Base-by-base conservation (phyloP, 331 rosid genomes). In the Cydonia oblonga region DNA sequence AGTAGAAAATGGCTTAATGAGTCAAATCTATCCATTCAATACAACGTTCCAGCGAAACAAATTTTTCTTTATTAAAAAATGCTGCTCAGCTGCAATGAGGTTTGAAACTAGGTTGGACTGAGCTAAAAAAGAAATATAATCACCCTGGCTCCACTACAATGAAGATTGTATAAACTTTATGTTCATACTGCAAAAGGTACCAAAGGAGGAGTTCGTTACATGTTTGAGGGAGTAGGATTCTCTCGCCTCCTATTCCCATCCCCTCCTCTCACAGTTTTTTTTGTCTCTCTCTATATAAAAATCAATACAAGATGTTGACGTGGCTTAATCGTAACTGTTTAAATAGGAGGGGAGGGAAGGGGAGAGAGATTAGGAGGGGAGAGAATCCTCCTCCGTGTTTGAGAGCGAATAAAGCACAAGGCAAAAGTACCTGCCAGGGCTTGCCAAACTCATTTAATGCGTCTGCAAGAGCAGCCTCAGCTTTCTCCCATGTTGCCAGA, bases 391-490 rank as follows among this genome's bases (percentile, higher is more conserved):
- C 42, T 9, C 42, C 42, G 9, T 38, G 42, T 38, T 38, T 38
- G 42, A 38, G 42, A 9, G 46, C 46, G 1, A 40, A 1, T 40
- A 40, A 40, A 40, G 46, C 46, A 40, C 15, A 38, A 74, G 52
- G 58, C 5, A n/a, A 69, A 66, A 72, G 66, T 52, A 91, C 99
- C 99, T 89, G 89, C 99, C 96, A 91, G 22, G 95, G 86, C 82
- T 88, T 87, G 76, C 96, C 96, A 77, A 79, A 91, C 70, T 89
- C 99, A 73, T 91, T 81, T 66, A 91, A 64, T 66, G 99, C 99
- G 73, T 89, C 96, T 78, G 75, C 79, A 52, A 95, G 97, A 29
- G 96, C 89, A 75, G 77, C 84, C 82, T 95, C 99, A 76, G 96
- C 99, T 75, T 87, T 91, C 4, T 91, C 96, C 99, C 96, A 95